Conservation (phyloP, 1,284 basidiomycete genomes). For the Schizophyllum commune region DNA sequence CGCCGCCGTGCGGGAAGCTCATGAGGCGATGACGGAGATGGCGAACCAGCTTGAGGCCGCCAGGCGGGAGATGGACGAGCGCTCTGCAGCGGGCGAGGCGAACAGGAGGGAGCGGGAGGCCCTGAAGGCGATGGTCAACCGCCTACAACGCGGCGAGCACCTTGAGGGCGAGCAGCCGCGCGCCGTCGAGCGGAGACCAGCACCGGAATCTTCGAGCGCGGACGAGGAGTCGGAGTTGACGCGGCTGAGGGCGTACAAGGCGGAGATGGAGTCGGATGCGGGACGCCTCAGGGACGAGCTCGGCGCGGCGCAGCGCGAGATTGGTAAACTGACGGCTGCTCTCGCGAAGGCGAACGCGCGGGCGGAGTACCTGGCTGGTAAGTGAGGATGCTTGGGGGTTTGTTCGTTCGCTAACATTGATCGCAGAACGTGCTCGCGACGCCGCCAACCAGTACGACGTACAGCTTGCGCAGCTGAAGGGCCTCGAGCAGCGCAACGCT, state of each 20-base stretch:
- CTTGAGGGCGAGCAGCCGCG: constrained; percentile 21
- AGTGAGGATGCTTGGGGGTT: constrained; percentile 16
- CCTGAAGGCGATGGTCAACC: constrained; percentile 65
- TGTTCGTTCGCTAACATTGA: constrained; percentile 2
- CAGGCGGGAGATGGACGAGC: background rate
- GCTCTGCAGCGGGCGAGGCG: constrained; percentile 24
- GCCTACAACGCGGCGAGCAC: constrained; percentile 31
- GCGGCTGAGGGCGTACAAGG: constrained; percentile 72
- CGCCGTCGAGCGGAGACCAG: constrained; percentile 7
- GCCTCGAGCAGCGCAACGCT: constrained; percentile 55
- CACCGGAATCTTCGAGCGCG: constrained; percentile 1
- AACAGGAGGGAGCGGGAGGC: constrained; percentile 81
- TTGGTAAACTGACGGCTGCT: constrained; percentile 54
- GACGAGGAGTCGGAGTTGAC: constrained; percentile 67
- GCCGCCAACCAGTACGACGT: constrained; percentile 52
- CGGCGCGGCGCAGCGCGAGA: constrained; percentile 52
- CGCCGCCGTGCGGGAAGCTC: constrained; percentile 81
- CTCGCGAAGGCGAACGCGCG: constrained; percentile 79
- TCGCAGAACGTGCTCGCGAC: constrained; percentile 57
- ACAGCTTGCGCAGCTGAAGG: constrained; percentile 53
- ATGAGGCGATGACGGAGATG: constrained; percentile 77
- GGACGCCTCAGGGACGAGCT: constrained; percentile 62
- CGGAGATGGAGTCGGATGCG: constrained; percentile 73
- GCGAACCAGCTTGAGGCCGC: constrained; percentile 58
- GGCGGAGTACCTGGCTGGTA: constrained; percentile 66